Percentiles rank a stretch among this genome's conserved stretches.
Conservation (phyloP, 768 basidiomycete species). For the Boletus huronensis region DNA sequence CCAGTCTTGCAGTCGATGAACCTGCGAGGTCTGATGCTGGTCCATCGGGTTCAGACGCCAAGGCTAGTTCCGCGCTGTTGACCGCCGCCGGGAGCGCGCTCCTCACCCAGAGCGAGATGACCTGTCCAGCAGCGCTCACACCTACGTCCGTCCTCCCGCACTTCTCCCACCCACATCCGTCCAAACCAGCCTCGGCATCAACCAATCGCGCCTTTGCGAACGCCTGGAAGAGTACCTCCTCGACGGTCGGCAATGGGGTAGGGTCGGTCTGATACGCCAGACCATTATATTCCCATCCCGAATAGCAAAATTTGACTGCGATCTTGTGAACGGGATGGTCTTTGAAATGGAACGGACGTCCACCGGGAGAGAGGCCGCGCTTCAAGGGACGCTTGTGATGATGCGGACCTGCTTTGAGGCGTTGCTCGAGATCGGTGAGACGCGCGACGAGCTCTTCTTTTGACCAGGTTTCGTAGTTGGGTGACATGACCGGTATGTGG, state of each 20-base stretch:
- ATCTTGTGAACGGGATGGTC: conserved; percentile 81
- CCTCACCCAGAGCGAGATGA: conserved; percentile 87
- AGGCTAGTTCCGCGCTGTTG: not conserved
- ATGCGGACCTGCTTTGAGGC: conserved; percentile 8
- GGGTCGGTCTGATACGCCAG: conserved; percentile 74
- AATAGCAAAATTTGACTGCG: conserved; percentile 89
- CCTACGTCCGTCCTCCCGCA: conserved; percentile 96
- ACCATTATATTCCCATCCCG: conserved; percentile 90
- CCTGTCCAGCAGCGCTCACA: conserved; percentile 92
- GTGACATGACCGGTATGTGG: conserved; percentile 34
- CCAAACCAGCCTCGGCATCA: conserved; percentile 66
- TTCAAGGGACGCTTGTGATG: conserved; percentile 10
- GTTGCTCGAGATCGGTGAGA: conserved; percentile 52
- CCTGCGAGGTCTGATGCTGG: conserved; percentile 9
- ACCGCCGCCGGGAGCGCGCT: conserved; percentile 48
- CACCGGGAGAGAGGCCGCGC: conserved; percentile 12
- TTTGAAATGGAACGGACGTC: conserved; percentile 59
- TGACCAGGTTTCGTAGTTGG: conserved; percentile 53
- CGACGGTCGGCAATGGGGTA: conserved; percentile 85
- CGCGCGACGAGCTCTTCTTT: conserved; percentile 70
- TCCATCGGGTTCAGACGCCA: not conserved
- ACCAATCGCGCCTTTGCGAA: conserved; percentile 75
- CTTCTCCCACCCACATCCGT: conserved; percentile 86
- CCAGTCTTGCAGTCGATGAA: not conserved
- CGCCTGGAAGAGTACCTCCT: conserved; percentile 79